These are phyloP conservation scores for Microcera coccophila DNA, from an alignment of 2,329 filamentous ascomycete genomes.

Conservation along the genomic window DNA sequence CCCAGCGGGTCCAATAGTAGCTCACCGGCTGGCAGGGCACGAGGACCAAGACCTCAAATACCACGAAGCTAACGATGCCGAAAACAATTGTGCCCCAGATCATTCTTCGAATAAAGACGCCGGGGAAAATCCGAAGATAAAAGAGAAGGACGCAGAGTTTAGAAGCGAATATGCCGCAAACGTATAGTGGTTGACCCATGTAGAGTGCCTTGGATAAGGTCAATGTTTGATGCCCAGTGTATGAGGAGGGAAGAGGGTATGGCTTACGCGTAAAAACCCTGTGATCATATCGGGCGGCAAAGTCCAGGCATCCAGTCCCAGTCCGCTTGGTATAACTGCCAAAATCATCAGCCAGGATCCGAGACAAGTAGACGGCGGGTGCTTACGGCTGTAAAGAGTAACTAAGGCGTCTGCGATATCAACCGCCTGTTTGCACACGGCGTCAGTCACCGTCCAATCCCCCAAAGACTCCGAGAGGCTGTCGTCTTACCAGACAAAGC, in stretches of 20 bases:
- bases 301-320: conserved; percentile 5
- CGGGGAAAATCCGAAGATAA: conserved; percentile 4
- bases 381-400: conserved; percentile 1
- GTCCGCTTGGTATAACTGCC: conserved; percentile 3
- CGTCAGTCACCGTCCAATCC: neutral
- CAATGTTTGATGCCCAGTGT: no score
- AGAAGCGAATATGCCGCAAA: neutral
- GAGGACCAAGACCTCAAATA: conserved; percentile 1
- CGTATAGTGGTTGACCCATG: neutral
- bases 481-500: neutral
- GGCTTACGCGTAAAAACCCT: conserved; percentile 1
- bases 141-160: conserved; percentile 3
- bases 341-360: no score
- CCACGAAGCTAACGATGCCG: conserved; percentile 15
- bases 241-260: neutral
- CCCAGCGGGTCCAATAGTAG: neutral
- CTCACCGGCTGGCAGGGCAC: conserved; percentile 34
- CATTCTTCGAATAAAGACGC: neutral
- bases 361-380: no score
- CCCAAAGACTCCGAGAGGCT: neutral
- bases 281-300: neutral
- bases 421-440: neutral
- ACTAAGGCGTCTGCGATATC: neutral
- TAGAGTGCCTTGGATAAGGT: conserved; percentile 1
- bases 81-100: conserved; percentile 1